Conservation (phyloP, 495 filamentous ascomycete genomes). For the Rusavskia elegans region DNA sequence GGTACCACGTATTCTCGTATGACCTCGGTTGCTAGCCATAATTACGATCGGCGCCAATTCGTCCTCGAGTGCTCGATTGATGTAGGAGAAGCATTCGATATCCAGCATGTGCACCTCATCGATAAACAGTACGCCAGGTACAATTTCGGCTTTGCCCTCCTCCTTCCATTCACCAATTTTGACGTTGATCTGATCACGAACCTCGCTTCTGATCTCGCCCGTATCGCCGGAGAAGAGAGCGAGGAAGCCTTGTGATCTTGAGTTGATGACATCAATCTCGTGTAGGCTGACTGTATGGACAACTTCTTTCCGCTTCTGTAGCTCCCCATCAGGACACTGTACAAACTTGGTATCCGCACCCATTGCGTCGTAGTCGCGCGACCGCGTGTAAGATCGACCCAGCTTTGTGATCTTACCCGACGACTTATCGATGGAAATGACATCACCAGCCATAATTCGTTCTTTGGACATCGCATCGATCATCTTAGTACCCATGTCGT, state of each 20-base stretch:
- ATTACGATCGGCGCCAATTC: slow-evolving; percentile 95
- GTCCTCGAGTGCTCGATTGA: slow-evolving; percentile 90
- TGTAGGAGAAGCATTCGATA: slow-evolving; percentile 95
- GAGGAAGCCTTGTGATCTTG: slow-evolving; percentile 86
- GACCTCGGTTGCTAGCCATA: slow-evolving; percentile 96
- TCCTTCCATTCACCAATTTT: slow-evolving; percentile 98
- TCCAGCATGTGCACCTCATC: slow-evolving; percentile 99
- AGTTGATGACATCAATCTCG: slow-evolving; percentile 99
- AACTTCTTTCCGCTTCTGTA: slow-evolving; percentile 93
- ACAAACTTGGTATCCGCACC: slow-evolving; percentile 96
- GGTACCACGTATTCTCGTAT: slow-evolving; percentile 84
- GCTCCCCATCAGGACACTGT: slow-evolving; percentile 94
- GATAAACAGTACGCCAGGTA: slow-evolving; percentile 94
- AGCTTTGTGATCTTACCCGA: slow-evolving; percentile 96
- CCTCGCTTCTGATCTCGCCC: slow-evolving; percentile 92
- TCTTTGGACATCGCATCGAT: slow-evolving; percentile 99
- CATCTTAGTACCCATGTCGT: slow-evolving; percentile 99
- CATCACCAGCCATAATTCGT: slow-evolving; percentile 93
- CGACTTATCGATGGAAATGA: slow-evolving; percentile 96
- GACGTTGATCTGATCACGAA: slow-evolving; percentile 95
- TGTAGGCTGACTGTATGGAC: slow-evolving; percentile 93
- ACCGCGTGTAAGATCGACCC: slow-evolving; percentile 80
- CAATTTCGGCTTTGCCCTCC: slow-evolving; percentile 95
- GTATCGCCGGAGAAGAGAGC: slow-evolving; percentile 96
- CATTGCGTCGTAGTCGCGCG: slow-evolving; percentile 98